Evolutionary conservation across 208 protist species (phyloP).

Genomic region (Acanthamoeba healyi): DNA sequence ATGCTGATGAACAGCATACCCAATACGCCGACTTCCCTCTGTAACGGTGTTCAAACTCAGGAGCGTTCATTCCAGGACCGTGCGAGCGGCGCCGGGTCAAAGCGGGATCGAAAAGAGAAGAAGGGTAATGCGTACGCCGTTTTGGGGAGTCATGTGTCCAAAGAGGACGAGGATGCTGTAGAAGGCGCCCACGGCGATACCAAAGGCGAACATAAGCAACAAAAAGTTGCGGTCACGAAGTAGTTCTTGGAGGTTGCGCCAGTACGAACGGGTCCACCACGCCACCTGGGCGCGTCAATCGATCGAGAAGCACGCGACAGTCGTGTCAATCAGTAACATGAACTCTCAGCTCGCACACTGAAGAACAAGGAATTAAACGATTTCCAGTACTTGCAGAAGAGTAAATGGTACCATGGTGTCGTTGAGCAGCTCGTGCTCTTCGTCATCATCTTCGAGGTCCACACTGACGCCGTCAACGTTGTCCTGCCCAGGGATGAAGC

Average conservation of each 20-base stretch:
- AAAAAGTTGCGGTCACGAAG: conserved; percentile 31
- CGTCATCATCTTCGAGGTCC: neutral
- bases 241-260: neutral
- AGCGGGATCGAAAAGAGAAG: too few species aligned
- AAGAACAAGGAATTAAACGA: neutral
- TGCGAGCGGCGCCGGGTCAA: too few species aligned
- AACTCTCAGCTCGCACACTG: too few species aligned
- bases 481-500: neutral
- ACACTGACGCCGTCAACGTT: neutral
- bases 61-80: too few species aligned
- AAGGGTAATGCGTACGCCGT: neutral
- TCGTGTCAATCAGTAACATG: too few species aligned
- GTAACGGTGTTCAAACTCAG: neutral
- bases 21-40: conserved; percentile 1
- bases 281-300: too few species aligned
- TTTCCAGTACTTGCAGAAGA: too few species aligned
- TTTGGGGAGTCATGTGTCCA: neutral
- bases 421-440: neutral
- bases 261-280: conserved; percentile 28
- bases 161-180: conserved; percentile 44
- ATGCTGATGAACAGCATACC: conserved; percentile 11
- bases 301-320: too few species aligned
- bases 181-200: neutral
- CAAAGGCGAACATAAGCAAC: conserved; percentile 19
- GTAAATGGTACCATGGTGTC: neutral